Evolutionary conservation across 257 asterid species (phyloP), one percentile per base, ranked within the genome.

Genomic region (Jacaranda copaia): DNA sequence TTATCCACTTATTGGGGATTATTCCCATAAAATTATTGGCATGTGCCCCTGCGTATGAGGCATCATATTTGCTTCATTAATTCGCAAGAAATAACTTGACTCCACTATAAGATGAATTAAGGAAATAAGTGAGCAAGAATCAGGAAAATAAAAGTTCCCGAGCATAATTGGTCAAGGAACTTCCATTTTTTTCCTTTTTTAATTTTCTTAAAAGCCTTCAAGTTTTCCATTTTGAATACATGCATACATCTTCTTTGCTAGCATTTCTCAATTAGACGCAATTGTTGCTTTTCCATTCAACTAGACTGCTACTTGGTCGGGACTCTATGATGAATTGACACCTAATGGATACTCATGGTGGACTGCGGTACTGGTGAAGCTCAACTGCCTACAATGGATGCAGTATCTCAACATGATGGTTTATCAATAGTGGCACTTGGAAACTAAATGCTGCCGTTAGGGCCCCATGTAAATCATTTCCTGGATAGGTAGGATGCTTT

Each of bases 281-380:
- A 55, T n/a, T 68, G 12, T 70, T 52, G 73, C 20, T 68, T 76
- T 12, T 66, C 36, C 60, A 55, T 75, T 58, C 63, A 11, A 49
- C 42, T 77, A 89, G 97, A 88, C 88, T 73, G 81, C 83, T 53
- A 87, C 93, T 61, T 92, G 97, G 96, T 80, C 84, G 83, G 81
- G 84, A 62, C 84, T 92, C 35, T 57, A 72, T 16, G 71, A 78
- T 19, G 83, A 76, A 81, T 74, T 92, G 90, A 87, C 85, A 95
- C 92, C 92, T 67, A 86, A 80, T 12, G 97, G 97, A 46, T 95
- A 96, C 5, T 92, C 79, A 92, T 92, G 97, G 92, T 92, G 80
- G 90, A 92, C 70, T 92, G 97, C 75, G 97, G 91, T 48, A 89
- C 90, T 60, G 84, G 88, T 67, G 70, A 78, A 60, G 85, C 66